Evolutionary conservation across 2,329 filamentous ascomycete genomes (phyloP), one percentile per base, ranked within the genome.

Genomic region (Pyrenochaeta sp.): DNA sequence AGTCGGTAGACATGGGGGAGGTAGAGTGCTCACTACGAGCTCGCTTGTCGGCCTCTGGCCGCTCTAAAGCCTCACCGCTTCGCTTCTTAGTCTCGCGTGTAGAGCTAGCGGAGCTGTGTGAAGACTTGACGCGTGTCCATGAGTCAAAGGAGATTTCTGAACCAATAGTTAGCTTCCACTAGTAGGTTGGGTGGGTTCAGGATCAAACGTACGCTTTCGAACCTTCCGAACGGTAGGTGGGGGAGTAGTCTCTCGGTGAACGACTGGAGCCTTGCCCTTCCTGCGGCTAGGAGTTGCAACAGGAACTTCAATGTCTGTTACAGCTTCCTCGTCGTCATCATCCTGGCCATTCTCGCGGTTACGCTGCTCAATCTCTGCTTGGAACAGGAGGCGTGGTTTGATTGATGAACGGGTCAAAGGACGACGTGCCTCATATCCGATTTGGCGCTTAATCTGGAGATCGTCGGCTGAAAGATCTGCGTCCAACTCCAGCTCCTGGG

Each of bases 361-460:
- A 62, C 71, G 57, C 65, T 74, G 65, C 48, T 77, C 67, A 54
- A 77, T 77, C 50, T 74, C 75, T 27, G 74, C 71, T 3, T 84
- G 82, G 72, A 90, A 92, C 6, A 92, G 79, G 7, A 90, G 80
- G 22, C 86, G 83, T 10, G 88, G 88, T 70, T 88, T 86, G 65
- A 91, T 78, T 1, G 81, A 77, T n/a, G 86, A 85, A 44, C 87
- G 84, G 17, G 85, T 87, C 39, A 87, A 71, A 15, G 78, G 82
- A 20, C 78, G 77, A 22, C 68, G 57, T 28, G 69, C 67, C 23
- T 65, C 60, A 11, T 53, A 44, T 13, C 76, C 76, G 22, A 70
- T 72, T 42, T 71, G 61, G 37, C 55, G 59, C 17, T 47, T 48
- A 31, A 71, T 61, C 48, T 61, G 57, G 19, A 75, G 71, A 10